A percentile compares a stretch with the other conserved stretches of the same genome.
These are phyloP conservation scores for Trypanosoma congolense DNA, from an alignment of 208 protist genomes.

Conservation along the genomic window DNA sequence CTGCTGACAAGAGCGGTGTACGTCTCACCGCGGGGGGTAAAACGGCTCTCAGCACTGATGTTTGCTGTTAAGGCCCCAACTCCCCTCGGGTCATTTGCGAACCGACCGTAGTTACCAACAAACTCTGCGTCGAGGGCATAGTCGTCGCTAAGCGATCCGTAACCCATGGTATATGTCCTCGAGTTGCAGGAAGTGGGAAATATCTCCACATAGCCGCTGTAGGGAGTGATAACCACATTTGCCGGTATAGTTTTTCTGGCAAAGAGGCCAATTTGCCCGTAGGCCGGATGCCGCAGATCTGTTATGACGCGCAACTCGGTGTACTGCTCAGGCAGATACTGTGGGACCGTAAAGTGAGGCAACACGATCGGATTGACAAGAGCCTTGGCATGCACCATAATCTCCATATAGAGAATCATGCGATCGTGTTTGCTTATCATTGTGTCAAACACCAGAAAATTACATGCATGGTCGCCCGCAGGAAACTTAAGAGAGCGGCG, in stretches of 20 bases:
- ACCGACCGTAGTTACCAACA: conserved; percentile 82
- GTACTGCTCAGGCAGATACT: conserved; percentile 66
- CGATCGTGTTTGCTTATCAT: conserved; percentile 67
- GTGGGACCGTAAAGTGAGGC: conserved; percentile 27
- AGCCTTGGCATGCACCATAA: conserved; percentile 42
- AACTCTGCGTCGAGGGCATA: conserved; percentile 87
- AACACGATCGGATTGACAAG: conserved; percentile 42
- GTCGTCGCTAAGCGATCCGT: conserved; percentile 71
- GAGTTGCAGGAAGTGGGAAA: conserved; percentile 78
- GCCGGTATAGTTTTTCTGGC: conserved; percentile 55
- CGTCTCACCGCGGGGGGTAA: conserved; percentile 68
- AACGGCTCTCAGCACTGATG: conserved; percentile 73
- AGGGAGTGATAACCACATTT: conserved; percentile 75
- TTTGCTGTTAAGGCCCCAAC: conserved; percentile 64
- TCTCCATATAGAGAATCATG: conserved; percentile 55
- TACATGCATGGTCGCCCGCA: conserved; percentile 32
- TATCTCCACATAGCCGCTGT: conserved; percentile 80
- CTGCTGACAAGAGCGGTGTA: conserved; percentile 81
- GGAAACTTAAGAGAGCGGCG: conserved; percentile 72
- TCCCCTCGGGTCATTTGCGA: conserved; percentile 84
- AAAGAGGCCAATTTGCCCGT: conserved; percentile 82
- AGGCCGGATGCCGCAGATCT: conserved; percentile 75
- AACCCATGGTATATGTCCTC: conserved; percentile 88
- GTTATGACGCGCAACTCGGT: conserved; percentile 80
- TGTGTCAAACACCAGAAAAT: conserved; percentile 77